Percentiles rank a stretch among this genome's conserved stretches.
Evolutionary conservation across 2,329 filamentous ascomycete genomes (phyloP).

Genomic region (Exutisphaerella laricina): DNA sequence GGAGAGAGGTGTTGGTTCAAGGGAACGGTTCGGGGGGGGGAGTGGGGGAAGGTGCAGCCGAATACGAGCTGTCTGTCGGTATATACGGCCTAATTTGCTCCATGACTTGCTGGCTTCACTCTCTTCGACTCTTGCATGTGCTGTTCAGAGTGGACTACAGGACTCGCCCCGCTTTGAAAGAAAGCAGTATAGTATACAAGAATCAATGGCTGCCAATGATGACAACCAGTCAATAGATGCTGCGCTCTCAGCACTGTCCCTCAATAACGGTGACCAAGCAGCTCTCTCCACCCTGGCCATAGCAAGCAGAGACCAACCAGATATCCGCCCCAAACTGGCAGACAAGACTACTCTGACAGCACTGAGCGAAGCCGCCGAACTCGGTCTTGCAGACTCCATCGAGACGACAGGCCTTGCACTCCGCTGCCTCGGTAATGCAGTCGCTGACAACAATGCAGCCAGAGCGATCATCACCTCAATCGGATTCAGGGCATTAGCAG

Average conservation of each 20-base stretch:
- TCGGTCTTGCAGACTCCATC: slow-evolving; percentile 8
- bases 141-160: neutral
- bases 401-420: slow-evolving; percentile 16
- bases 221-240: too few relatives aligned
- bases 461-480: slow-evolving; percentile 25
- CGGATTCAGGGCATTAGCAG: slow-evolving; percentile 17
- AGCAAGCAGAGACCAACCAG: slow-evolving; percentile 17
- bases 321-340: slow-evolving; percentile 15
- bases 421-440: slow-evolving; percentile 32
- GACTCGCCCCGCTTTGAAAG: neutral
- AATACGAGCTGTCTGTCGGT: too few relatives aligned
- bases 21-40: too few relatives aligned
- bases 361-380: slow-evolving; percentile 15
- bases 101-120: too few relatives aligned
- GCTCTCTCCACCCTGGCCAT: slow-evolving; percentile 17
- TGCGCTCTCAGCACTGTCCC: slow-evolving; percentile 2
- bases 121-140: neutral
- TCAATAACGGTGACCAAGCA: neutral
- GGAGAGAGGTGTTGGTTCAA: neutral
- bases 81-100: too few relatives aligned
- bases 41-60: too few relatives aligned
- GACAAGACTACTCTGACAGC: slow-evolving; percentile 9
- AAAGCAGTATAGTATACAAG: too few relatives aligned
- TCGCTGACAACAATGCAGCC: slow-evolving; percentile 27
- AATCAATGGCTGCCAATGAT: too few relatives aligned